Conservation (phyloP, 371 early-diverging fungal species). For the Umbelopsis sp. region DNA sequence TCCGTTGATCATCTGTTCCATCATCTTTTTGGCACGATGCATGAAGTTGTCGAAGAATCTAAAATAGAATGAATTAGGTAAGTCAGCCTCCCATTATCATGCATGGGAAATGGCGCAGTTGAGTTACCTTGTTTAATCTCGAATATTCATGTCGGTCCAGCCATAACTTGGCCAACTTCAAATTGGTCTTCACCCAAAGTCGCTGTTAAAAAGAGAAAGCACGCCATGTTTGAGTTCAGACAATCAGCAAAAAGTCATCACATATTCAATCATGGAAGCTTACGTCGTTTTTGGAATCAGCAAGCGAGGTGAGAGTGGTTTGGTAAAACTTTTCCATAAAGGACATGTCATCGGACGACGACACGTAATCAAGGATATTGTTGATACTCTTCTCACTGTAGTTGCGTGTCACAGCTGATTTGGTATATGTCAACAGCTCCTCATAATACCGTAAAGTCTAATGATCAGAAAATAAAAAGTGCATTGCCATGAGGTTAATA, state of each 20-base stretch:
- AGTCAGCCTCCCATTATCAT: neutral
- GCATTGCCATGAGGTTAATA: neutral
- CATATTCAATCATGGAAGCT: neutral
- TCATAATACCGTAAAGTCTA: conserved; percentile 81
- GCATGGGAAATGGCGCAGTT: no score
- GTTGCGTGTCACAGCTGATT: conserved; percentile 86
- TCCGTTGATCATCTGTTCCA: conserved; percentile 84
- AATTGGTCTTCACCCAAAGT: conserved; percentile 88
- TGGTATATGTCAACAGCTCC: conserved; percentile 78
- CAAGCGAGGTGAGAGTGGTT: conserved; percentile 74
- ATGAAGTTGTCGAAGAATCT: conserved; percentile 79
- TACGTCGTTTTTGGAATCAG: conserved; percentile 84
- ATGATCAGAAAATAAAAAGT: neutral
- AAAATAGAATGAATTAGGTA: neutral
- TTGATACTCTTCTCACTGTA: conserved; percentile 96
- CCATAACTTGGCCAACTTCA: conserved; percentile 90
- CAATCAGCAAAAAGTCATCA: neutral
- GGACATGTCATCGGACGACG: conserved; percentile 70
- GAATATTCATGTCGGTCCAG: conserved; percentile 83
- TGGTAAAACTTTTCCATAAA: conserved; percentile 88
- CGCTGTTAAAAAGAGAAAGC: conserved; percentile 43
- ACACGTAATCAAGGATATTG: conserved; percentile 88
- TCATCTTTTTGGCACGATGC: conserved; percentile 81
- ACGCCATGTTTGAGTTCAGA: neutral
- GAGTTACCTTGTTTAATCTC: conserved; percentile 61